Conservation (phyloP, 805 yeast species). For the Ogataea nonfermentans region DNA sequence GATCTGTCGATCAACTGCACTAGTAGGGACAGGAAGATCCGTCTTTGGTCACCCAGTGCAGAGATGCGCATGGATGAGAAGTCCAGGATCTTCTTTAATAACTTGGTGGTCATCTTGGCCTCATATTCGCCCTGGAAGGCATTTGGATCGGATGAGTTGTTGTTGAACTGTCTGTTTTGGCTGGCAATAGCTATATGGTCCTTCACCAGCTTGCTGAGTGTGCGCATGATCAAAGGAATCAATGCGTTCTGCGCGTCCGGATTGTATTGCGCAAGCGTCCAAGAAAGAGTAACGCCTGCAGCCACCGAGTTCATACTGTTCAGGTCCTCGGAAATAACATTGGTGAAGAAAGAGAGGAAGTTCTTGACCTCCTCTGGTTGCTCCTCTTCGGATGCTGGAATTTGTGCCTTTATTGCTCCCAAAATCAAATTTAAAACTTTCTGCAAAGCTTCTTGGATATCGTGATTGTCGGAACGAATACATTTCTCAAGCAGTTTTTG, state of each 20-base stretch:
- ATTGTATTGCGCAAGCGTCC: constrained; percentile 73
- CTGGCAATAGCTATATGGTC: constrained; percentile 75
- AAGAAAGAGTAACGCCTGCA: constrained; percentile 80
- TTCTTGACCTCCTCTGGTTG: constrained; percentile 60
- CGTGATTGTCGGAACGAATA: constrained; percentile 77
- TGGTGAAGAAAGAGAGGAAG: constrained; percentile 59
- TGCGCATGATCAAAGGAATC: constrained; percentile 75
- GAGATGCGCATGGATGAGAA: constrained; percentile 80
- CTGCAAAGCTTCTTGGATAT: constrained; percentile 80
- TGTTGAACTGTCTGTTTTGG: constrained; percentile 35
- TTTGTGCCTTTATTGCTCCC: constrained; percentile 56
- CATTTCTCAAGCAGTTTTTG: constrained; percentile 78
- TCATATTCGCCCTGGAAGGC: constrained; percentile 53
- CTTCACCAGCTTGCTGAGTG: constrained; percentile 83
- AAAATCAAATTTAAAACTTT: constrained; percentile 69
- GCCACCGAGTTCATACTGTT: constrained; percentile 69
- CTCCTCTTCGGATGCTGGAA: constrained; percentile 43
- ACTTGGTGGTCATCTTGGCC: constrained; percentile 72
- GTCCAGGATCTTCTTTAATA: constrained; percentile 73
- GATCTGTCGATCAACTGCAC: constrained; percentile 92
- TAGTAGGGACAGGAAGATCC: constrained; percentile 79
- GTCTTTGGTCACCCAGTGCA: constrained; percentile 87
- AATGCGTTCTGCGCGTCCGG: constrained; percentile 75
- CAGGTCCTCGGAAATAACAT: constrained; percentile 78
- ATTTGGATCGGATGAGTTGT: constrained; percentile 14